phyloP scores from a whole-genome alignment of 2,329 filamentous ascomycete species.

The Ceratocystis cubensis region DNA sequence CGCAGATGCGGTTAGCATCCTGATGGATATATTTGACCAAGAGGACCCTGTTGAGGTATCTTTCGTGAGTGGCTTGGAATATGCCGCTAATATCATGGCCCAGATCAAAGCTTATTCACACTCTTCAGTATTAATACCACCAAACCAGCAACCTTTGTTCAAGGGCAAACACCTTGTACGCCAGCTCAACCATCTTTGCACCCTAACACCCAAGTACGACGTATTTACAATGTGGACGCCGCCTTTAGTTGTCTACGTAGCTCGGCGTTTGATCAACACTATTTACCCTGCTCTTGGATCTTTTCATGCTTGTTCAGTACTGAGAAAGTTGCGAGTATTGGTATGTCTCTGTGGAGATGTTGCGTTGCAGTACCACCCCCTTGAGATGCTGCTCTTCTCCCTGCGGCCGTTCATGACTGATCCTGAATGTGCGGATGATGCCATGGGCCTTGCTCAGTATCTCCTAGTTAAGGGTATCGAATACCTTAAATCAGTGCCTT shows the following conservation, averaged over 20 bases:
- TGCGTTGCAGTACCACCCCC: conserved; percentile 64
- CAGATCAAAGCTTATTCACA: conserved; percentile 58
- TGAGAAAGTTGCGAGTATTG: conserved; percentile 74
- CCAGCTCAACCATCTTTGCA: conserved; percentile 67
- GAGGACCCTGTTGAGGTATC: conserved; percentile 60
- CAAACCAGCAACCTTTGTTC: conserved; percentile 80
- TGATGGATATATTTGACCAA: conserved; percentile 67
- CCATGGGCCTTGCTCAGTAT: conserved; percentile 75
- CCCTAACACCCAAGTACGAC: conserved; percentile 50
- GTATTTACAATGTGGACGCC: conserved; percentile 60
- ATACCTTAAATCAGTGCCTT: conserved; percentile 53
- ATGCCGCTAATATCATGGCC: conserved; percentile 51
- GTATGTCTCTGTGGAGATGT: conserved; percentile 63
- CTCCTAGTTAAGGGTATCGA: conserved; percentile 55
- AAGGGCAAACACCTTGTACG: conserved; percentile 62
- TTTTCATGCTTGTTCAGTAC: conserved; percentile 70
- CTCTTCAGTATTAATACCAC: conserved; percentile 53
- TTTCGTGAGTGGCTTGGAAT: conserved; percentile 46
- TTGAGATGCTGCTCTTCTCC: conserved; percentile 81
- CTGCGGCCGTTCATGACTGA: conserved; percentile 69
- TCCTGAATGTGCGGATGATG: conserved; percentile 79
- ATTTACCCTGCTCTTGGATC: conserved; percentile 76
- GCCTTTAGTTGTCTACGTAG: conserved; percentile 58
- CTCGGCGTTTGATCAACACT: conserved; percentile 65
- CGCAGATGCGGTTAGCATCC: conserved; percentile 59